phyloP scores from a whole-genome alignment of 768 basidiomycete genomes.

The Termitomyces heimii region DNA sequence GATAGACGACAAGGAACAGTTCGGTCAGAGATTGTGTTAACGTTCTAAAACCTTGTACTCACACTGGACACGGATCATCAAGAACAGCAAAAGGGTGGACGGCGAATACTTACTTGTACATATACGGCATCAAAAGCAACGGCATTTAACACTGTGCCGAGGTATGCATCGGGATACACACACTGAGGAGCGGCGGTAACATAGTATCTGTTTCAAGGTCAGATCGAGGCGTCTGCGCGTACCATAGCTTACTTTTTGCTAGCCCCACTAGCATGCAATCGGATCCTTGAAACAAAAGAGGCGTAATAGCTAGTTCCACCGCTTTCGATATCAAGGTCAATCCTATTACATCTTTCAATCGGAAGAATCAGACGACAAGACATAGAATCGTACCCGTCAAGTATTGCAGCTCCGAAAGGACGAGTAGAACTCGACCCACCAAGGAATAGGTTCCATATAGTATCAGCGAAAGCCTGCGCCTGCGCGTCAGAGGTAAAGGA shows the following conservation, averaged over 20 bases:
- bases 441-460: constrained; percentile 63
- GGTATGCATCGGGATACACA: constrained; percentile 54
- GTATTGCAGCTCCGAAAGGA: constrained; percentile 61
- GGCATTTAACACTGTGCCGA: constrained; percentile 47
- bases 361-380: background rate
- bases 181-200: constrained; percentile 53
- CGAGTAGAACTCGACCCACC: constrained; percentile 55
- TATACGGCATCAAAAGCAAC: constrained; percentile 63
- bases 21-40: background rate
- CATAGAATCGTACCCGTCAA: constrained; percentile 45
- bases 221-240: background rate
- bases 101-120: constrained; percentile 47
- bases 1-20: background rate
- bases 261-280: constrained; percentile 37
- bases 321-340: constrained; percentile 66
- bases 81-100: background rate
- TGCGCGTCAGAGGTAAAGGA: constrained; percentile 46
- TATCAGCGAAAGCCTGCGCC: constrained; percentile 47
- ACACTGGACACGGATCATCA: constrained; percentile 2
- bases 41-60: background rate
- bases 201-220: constrained; percentile 37
- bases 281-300: constrained; percentile 44
- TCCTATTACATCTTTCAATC: constrained; percentile 16
- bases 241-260: constrained; percentile 37
- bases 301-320: constrained; percentile 40